A percentile compares a stretch with the other conserved stretches of the same genome.
Evolutionary conservation across 306 rosid species (phyloP).

Genomic region (Sicyos baderoa): DNA sequence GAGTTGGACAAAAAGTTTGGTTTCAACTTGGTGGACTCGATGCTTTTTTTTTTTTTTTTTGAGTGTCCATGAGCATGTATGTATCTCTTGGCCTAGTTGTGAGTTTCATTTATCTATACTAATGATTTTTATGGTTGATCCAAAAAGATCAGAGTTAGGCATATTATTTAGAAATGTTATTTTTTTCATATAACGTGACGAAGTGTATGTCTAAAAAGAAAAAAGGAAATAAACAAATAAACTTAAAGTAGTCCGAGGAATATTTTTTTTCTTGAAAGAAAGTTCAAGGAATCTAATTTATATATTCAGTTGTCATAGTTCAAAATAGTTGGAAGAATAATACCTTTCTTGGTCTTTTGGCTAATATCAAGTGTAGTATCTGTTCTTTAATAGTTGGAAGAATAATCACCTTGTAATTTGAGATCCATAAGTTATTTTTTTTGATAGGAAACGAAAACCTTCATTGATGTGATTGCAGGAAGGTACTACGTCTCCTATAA

Average conservation of each 20-base stretch:
- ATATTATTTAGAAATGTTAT: neutral
- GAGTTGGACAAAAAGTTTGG: constrained; percentile 3
- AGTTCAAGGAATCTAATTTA: neutral
- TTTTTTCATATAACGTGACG: neutral
- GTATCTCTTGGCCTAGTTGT: neutral
- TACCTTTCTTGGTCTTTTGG: neutral
- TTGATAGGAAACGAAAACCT: no score
- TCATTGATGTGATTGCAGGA: constrained; percentile 64
- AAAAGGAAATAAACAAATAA: neutral
- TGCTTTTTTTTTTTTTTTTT: neutral
- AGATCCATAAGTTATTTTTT: constrained; percentile 30
- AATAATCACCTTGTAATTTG: constrained; percentile 16
- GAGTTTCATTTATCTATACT: neutral
- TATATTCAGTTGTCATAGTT: neutral
- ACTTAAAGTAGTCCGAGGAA: neutral
- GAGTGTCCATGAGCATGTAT: neutral
- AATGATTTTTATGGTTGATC: neutral
- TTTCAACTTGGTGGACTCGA: neutral
- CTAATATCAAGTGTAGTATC: no score
- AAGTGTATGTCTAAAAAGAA: neutral
- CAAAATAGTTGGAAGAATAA: neutral
- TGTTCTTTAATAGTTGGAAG: constrained; percentile 4
- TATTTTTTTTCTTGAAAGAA: neutral
- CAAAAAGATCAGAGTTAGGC: neutral
- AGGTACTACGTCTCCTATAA: constrained; percentile 55